Base-by-base conservation (phyloP, 257 asterid genomes). In the Mitragyna speciosa region DNA sequence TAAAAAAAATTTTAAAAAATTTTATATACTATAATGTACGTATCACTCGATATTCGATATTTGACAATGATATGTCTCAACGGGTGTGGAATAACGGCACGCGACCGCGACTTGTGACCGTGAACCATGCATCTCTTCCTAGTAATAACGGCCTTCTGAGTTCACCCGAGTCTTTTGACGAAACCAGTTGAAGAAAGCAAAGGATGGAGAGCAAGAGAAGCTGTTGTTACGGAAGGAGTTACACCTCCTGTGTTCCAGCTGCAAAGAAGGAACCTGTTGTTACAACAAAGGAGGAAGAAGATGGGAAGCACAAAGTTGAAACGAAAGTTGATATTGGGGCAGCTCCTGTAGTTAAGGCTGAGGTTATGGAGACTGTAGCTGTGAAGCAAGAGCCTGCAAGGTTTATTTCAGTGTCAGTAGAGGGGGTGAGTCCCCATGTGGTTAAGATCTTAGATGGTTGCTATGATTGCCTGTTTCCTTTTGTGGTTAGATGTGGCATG, bases 381-480 rank as follows among this genome's bases (percentile, higher is more conserved):
- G 70, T 75, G 58, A 75, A 75, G 79, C 36, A 63, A 63, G 79
- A 76, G 28, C 2, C 54, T 3, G 72, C 0, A 36, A 56, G 12
- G 79, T 24, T n/a, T n/a, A 63, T n/a, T 31, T 63, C 16, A 1
- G 7, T 11, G 6, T 12, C 17, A 17, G 36, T 12, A 19, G 68
- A 63, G 68, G 68, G 1, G 1, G 36, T 5, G 36, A 63, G 36
- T 3, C 72, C n/a, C 15, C 12, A 24, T 0, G 15, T 41, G 20
- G 19, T 56, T 41, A 14, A n/a, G n/a, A 45, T 2, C 11, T 5
- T 70, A 22, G 19, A 20, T n/a, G 74, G 54, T 17, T 33, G 8
- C 6, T 70, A 49, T 28, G 39, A 26, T 16, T 36, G 68, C 39
- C 36, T 28, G 36, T 63, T 36, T 68, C 2, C 2, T 30, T 49